Evolutionary conservation across 352 stramenopile genomes (phyloP), one percentile per base, ranked within the genome.

Genomic region (Phytophthora cryptogea): DNA sequence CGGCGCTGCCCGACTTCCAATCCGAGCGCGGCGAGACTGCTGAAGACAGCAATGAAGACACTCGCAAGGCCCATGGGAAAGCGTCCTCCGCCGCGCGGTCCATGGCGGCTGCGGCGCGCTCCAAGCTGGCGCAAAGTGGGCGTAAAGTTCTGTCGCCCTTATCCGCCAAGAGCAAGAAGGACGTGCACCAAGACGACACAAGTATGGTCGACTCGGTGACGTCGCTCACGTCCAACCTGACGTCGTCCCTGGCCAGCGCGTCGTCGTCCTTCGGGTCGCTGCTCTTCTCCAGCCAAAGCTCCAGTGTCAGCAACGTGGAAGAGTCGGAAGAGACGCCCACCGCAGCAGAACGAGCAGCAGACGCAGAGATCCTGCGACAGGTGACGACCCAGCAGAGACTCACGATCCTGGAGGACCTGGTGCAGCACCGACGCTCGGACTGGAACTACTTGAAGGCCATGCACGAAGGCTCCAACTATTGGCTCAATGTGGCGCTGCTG

Each of bases 371-470:
- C 32, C 72, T 82, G 17, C 70, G 65, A 27, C 76, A 86, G 39
- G 74, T 87, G 35, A 80, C 80, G 41, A 61, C 72, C 0, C 80
- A 92, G 59, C 85, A 94, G 63, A 69, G 80, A 28, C 83, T 88
- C 74, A 74, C 76, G 45, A 74, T 90, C 32, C 51, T 94, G 31
- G 85, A 91, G 47, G 76, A 91, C 17, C 73, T 94, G 10, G 79
- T 92, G 39, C 75, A 89, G 72, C 66, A 79, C 27, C 78, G 85
- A 11, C 82, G 83, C 20, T 78, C 76, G 10, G 85, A 94, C 71
- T 91, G 80, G 76, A 89, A 63, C 40, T 94, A 94, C 65, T 54
- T 94, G 31, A 90, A 90, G 57, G 68, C 74, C 16, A 90, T 94
- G 79, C 85, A 94, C 51, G 68, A 83, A 56, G 83, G 83, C 14